phyloP scores from a whole-genome alignment of 345 rosid species.

The Euclidium syriacum region DNA sequence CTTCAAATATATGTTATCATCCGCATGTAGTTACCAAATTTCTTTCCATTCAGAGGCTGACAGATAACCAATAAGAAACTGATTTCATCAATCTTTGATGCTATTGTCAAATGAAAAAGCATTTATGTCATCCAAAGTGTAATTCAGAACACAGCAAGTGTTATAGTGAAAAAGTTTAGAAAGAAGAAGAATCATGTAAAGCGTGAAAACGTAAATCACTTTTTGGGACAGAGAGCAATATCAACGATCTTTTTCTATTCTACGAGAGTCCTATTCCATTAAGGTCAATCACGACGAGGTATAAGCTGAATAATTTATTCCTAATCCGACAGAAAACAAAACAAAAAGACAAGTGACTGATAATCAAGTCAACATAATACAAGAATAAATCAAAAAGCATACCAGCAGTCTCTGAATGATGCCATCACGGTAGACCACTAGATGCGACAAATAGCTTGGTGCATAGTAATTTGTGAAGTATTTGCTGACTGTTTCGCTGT shows the following conservation, averaged over 20 bases:
- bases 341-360: neutral
- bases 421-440: constrained; percentile 66
- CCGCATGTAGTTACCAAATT: neutral
- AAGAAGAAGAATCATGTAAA: neutral
- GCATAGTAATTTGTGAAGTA: constrained; percentile 69
- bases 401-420: constrained; percentile 73
- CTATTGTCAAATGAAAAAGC: neutral
- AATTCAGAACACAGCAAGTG: neutral
- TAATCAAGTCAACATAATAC: neutral
- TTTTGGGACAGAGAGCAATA: neutral
- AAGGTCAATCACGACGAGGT: neutral
- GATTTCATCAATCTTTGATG: neutral
- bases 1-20: constrained; percentile 5
- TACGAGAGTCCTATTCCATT: neutral
- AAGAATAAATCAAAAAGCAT: constrained; percentile 21
- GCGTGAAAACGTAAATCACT: neutral
- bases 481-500: constrained; percentile 55
- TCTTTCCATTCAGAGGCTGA: neutral
- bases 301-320: neutral
- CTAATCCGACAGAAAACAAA: neutral
- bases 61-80: constrained; percentile 6
- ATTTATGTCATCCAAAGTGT: neutral
- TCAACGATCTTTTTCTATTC: neutral
- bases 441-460: constrained; percentile 75
- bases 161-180: neutral